Percentiles rank a stretch among this genome's conserved stretches.
These are phyloP conservation scores for Metarhizium anisopliae DNA, from an alignment of 2,329 filamentous ascomycete genomes.

Conservation along the genomic window DNA sequence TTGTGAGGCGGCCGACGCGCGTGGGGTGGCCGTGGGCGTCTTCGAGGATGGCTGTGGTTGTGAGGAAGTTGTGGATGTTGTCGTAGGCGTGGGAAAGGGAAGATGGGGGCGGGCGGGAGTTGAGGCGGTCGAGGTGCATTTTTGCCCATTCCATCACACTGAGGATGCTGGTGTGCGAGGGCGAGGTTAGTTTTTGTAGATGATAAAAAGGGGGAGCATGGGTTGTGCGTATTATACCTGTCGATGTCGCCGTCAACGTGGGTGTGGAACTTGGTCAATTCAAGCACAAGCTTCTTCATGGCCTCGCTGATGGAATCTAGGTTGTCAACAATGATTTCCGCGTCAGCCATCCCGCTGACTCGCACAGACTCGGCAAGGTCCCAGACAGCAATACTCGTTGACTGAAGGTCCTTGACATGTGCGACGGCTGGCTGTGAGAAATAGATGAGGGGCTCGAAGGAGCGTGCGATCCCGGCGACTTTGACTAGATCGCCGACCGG, in stretches of 20 bases:
- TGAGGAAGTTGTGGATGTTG: constrained; percentile 73
- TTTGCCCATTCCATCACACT: constrained; percentile 96
- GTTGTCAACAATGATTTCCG: constrained; percentile 74
- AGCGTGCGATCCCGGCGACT: constrained; percentile 78
- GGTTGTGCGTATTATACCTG: constrained; percentile 36
- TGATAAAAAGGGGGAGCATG: background rate
- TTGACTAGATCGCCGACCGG: constrained; percentile 66
- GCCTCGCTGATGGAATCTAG: constrained; percentile 80
- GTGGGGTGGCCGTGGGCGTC: constrained; percentile 50
- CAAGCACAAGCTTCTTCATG: constrained; percentile 73
- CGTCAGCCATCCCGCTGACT: constrained; percentile 83
- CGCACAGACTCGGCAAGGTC: constrained; percentile 87
- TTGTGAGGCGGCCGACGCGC: constrained; percentile 58
- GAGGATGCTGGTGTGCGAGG: constrained; percentile 54
- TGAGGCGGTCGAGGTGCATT: constrained; percentile 67
- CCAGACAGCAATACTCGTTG: constrained; percentile 89
- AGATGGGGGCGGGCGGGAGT: constrained; percentile 47
- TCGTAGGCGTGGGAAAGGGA: constrained; percentile 63
- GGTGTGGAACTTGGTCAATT: constrained; percentile 86
- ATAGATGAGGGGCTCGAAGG: constrained; percentile 90
- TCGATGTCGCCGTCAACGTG: constrained; percentile 92
- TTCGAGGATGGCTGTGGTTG: constrained; percentile 52
- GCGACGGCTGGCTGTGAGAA: constrained; percentile 84
- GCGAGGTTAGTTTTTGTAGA: background rate
- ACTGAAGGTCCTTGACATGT: constrained; percentile 81